phyloP scores from a whole-genome alignment of 176 grass and related monocot genomes.

The Aegilops tauschii region DNA sequence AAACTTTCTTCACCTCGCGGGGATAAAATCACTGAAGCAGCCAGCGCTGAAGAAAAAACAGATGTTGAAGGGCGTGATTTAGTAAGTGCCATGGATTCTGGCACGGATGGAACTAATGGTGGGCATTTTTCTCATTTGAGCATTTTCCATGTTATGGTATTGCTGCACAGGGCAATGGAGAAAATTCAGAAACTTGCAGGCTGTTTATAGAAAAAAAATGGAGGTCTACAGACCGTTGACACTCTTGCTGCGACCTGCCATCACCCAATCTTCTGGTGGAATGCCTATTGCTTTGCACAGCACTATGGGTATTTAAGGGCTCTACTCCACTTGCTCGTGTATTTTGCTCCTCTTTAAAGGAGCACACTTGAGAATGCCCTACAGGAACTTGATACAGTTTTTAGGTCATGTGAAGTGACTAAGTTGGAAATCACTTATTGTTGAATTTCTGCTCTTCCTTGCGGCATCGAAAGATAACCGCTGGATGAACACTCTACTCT shows the following conservation, averaged over 20 bases:
- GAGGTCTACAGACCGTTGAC: constrained; percentile 74
- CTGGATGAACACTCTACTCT: constrained; percentile 87
- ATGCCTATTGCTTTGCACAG: constrained; percentile 99
- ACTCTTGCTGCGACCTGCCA: constrained; percentile 80
- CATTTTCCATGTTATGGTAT: constrained; percentile 95
- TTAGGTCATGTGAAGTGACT: constrained; percentile 40
- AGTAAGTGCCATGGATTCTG: constrained; percentile 63
- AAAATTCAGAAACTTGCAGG: constrained; percentile 93
- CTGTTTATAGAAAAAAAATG: constrained; percentile 82
- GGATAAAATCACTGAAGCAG: constrained; percentile 48
- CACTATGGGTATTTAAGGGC: constrained; percentile 87
- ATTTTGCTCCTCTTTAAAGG: constrained; percentile 79
- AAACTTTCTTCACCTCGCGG: constrained; percentile 58
- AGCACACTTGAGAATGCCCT: constrained; percentile 84
- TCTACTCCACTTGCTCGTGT: constrained; percentile 82
- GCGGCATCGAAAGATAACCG: constrained; percentile 92
- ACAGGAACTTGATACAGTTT: constrained; percentile 57
- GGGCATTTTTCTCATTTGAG: constrained; percentile 88
- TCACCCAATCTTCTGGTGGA: constrained; percentile 93
- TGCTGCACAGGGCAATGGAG: constrained; percentile 93
- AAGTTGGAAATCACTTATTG: constrained; percentile 59
- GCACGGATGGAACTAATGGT: constrained; percentile 50
- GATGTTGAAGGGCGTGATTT: constrained; percentile 87
- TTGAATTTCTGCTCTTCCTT: constrained; percentile 93
- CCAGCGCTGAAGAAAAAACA: constrained; percentile 54